Evolutionary conservation across 352 stramenopile species (phyloP), one percentile per base, ranked within the genome.

Genomic region (Globisporangium acanthophoron): DNA sequence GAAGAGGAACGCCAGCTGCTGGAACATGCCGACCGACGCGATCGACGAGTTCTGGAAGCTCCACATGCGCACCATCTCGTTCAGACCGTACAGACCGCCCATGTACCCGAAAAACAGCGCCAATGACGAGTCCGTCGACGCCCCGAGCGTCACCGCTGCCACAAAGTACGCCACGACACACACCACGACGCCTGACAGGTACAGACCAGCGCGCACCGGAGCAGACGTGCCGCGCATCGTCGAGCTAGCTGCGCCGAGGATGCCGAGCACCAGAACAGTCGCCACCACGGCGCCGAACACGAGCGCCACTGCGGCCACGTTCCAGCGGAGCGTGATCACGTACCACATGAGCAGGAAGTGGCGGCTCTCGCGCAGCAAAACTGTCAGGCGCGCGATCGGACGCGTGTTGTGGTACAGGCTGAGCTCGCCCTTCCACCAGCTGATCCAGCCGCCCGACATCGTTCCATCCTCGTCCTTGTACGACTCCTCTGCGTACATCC

Each of bases 281-380:
- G 66, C 74, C 16, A 86, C 58, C 1, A 72, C 78, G 49, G 70
- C 76, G 35, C 74, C 76, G 24, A 82, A 68, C 6, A 65, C 71
- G 53, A 74, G 77, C 3, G 65, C 67, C 18, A 88, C 71, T 37
- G 73, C 81, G 57, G 83, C 81, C 11, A 82, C 43, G 45, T 83
- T 64, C 9, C 64, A 62, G 3, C 76, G 58, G 18, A 88, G 54
- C 20, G 78, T 90, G 27, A 73, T 60, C 7, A 90, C 76, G 63
- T 90, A 90, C 52, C 80, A 90, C 69, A 88, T 85, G 1, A 91
- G 61, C 24, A 91, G 21, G 55, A 89, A 91, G 63, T 91, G 81
- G 20, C 81, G 81, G 50, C 72, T 80, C 52, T 91, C 81, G 16
- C 81, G 78, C 3, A 91, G 39, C 35, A 89, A 67, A n/a, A 91